Evolutionary conservation across 352 stramenopile genomes (phyloP).

Genomic region (Phytophthora europaea): DNA sequence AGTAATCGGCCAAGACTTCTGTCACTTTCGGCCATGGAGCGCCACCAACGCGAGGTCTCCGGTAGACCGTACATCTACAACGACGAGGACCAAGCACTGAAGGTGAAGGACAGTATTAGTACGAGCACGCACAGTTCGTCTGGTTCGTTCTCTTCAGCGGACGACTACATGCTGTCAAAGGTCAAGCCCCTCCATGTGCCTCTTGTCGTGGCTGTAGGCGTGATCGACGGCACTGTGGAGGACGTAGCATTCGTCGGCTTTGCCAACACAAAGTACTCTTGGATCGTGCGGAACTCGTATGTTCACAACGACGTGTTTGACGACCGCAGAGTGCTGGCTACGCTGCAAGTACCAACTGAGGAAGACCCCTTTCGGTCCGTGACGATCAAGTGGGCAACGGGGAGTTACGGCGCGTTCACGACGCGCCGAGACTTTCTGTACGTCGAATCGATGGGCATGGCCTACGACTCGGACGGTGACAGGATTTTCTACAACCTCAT

Average conservation of each 20-base stretch:
- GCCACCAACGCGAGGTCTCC: slow-evolving; percentile 26
- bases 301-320: slow-evolving; percentile 46
- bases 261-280: slow-evolving; percentile 35
- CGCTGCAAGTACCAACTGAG: slow-evolving; percentile 37
- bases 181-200: slow-evolving; percentile 36
- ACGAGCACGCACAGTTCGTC: slow-evolving; percentile 48
- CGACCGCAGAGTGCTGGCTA: slow-evolving; percentile 46
- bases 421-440: slow-evolving; percentile 48
- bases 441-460: slow-evolving; percentile 50
- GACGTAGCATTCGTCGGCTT: slow-evolving; percentile 44
- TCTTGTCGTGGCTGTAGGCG: slow-evolving; percentile 39
- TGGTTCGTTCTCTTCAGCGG: slow-evolving; percentile 33
- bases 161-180: slow-evolving; percentile 36
- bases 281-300: slow-evolving; percentile 44
- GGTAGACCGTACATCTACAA: slow-evolving; percentile 33
- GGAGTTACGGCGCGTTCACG: slow-evolving; percentile 40
- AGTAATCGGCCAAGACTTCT: slow-evolving; percentile 51
- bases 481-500: slow-evolving; percentile 51
- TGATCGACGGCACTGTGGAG: slow-evolving; percentile 46
- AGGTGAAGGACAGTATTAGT: slow-evolving; percentile 20
- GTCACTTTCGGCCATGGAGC: slow-evolving; percentile 47
- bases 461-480: slow-evolving; percentile 41
- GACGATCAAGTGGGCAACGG: slow-evolving; percentile 48
- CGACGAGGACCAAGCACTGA: slow-evolving; percentile 12
- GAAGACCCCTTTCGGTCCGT: slow-evolving; percentile 55